Evolutionary conservation across 345 rosid genomes (phyloP), one percentile per base, ranked within the genome.

Genomic region (Lagerstroemia speciosa): DNA sequence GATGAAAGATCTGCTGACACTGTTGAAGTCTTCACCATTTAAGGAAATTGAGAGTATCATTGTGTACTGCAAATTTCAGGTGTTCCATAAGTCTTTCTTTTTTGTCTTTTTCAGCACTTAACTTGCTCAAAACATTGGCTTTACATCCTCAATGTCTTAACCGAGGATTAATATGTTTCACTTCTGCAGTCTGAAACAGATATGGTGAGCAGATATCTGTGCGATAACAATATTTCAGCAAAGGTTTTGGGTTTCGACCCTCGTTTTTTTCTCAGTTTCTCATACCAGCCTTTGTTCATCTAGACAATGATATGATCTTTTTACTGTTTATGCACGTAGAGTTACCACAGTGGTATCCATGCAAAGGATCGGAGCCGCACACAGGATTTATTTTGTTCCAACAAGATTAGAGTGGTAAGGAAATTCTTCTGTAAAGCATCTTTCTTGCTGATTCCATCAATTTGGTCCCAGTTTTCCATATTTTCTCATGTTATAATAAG

Each of bases 31-130:
- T 72, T 76, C 81, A 75, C 91, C 87, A 45, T 89, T 80, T 58
- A 57, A n/a, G 40, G 87, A 91, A 77, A 84, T 81, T 68, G 69
- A 75, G 60, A 94, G 99, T 82, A 88, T 87, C 76, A 94, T 93
- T 70, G 73, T 91, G 30, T 93, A 93, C 83, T 94, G 99, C 89
- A 94, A 91, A 79, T 91, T 94, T 82, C 97, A 94, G 95, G 99
- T 91, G 74, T 65, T 48, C 43, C 37, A 29, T 12, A 60, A 71
- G 60, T 20, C 55, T 26, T 73, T 67, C 62, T 69, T 6, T 45
- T 3, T 45, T 32, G 9, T 9, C 30, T n/a, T n/a, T 32, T 48
- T 27, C 41, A 2, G 8, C n/a, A 11, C 32, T 52, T 16, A 64
- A 15, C 45, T 64, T 22, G 6, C 19, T 10, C 15, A 3, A 6